These are phyloP conservation scores for Solanum hybrid DNA, from an alignment of 305 asterid species.

Conservation along the genomic window DNA sequence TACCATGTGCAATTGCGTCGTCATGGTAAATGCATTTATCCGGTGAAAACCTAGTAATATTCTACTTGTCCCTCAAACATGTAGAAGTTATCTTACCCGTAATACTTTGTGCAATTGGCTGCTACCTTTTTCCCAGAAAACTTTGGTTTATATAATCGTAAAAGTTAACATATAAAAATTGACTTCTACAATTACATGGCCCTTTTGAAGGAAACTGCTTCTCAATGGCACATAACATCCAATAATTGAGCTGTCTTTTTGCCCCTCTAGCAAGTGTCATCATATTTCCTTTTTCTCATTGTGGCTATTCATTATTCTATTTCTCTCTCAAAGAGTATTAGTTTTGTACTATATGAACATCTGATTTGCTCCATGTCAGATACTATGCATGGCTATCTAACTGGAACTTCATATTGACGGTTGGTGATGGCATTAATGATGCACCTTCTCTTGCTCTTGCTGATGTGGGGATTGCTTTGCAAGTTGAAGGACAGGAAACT, in stretches of 20 bases:
- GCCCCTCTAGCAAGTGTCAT: background rate
- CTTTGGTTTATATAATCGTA: background rate
- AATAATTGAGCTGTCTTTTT: background rate
- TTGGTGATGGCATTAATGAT: slow-evolving; percentile 97
- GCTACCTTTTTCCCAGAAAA: background rate
- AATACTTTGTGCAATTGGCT: background rate
- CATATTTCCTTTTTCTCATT: background rate
- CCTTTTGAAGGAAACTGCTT: background rate
- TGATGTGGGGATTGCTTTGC: slow-evolving; percentile 95
- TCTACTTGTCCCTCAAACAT: slow-evolving; percentile 40
- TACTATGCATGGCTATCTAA: background rate
- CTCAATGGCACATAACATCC: background rate
- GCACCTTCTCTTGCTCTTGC: slow-evolving; percentile 99
- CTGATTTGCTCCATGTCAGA: background rate
- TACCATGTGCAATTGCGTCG: slow-evolving; percentile 25
- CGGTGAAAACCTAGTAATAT: slow-evolving; percentile 1
- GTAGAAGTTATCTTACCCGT: background rate
- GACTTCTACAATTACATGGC: background rate
- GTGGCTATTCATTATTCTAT: background rate
- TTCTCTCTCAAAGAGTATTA: background rate
- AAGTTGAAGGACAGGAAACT: slow-evolving; percentile 90
- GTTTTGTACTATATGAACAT: background rate
- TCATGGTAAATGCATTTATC: slow-evolving; percentile 47
- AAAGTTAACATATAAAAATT: background rate
- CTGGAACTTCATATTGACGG: slow-evolving; percentile 32